A percentile compares a stretch with the other conserved stretches of the same genome.
phyloP scores from a whole-genome alignment of 1,284 basidiomycete genomes.

The Wolfiporia cocos region DNA sequence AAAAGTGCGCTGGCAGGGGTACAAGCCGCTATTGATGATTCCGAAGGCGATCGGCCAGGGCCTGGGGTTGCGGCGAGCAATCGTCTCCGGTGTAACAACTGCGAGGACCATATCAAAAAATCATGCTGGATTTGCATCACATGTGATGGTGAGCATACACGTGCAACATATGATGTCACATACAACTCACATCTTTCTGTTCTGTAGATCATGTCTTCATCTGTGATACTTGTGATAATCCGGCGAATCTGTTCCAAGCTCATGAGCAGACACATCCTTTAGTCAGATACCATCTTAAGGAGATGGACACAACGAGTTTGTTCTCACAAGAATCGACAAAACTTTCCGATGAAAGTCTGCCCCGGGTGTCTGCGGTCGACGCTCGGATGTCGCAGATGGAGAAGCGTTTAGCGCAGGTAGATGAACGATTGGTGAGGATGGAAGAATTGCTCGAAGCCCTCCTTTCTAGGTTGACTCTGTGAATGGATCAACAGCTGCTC shows the following conservation, averaged over 20 bases:
- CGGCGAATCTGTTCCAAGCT: not conserved
- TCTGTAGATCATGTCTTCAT: not conserved
- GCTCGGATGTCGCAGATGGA: not conserved
- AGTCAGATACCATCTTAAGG: not conserved
- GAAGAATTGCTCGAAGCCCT: not conserved
- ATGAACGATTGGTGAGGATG: not conserved
- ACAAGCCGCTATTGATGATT: not conserved
- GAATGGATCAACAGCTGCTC: too few species aligned
- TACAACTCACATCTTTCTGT: not conserved
- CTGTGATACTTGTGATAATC: not conserved
- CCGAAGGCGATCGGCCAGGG: not conserved
- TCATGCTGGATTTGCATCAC: conserved; percentile 18
- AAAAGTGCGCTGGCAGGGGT: not conserved
- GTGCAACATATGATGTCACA: not conserved
- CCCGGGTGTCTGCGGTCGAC: not conserved
- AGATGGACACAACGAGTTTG: not conserved
- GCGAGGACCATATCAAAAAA: conserved; percentile 1
- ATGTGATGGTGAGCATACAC: conserved; percentile 17
- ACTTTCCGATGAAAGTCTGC: not conserved
- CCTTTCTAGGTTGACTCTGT: not conserved
- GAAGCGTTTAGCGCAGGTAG: not conserved
- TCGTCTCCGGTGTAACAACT: not conserved
- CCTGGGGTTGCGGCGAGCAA: not conserved
- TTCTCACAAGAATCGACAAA: not conserved
- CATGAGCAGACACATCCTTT: not conserved